phyloP scores from a whole-genome alignment of 176 grass and related monocot species.

The Carex scoparia region DNA sequence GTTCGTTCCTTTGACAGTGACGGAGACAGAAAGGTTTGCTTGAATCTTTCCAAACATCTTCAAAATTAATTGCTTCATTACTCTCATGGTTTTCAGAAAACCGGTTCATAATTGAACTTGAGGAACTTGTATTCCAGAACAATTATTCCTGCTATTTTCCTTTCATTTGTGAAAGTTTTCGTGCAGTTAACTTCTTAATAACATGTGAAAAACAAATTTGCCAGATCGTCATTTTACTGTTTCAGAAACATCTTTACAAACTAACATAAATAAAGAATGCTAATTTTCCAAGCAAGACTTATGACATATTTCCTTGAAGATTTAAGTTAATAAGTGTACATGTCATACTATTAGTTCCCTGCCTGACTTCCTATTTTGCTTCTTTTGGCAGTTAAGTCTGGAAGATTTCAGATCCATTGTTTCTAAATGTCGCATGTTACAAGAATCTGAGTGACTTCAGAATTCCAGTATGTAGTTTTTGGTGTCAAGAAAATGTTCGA shows the following conservation, averaged over 20 bases:
- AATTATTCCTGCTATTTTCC: not conserved
- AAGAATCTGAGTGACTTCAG: conserved; percentile 35
- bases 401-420: conserved; percentile 74
- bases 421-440: conserved; percentile 78
- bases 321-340: not conserved
- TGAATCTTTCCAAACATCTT: not conserved
- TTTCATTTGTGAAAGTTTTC: not conserved
- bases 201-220: not conserved
- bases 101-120: not conserved
- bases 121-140: not conserved
- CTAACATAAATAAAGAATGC: not conserved
- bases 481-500: not conserved
- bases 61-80: not conserved
- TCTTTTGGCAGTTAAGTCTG: conserved; percentile 55
- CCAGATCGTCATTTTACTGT: not conserved
- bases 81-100: not conserved
- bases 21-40: conserved; percentile 70
- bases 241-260: not conserved
- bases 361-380: not conserved
- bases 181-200: not conserved
- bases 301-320: not conserved
- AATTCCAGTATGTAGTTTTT: not conserved
- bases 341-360: not conserved
- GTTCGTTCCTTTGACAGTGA: conserved; percentile 76
- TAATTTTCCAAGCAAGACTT: not conserved